Evolutionary conservation across 352 stramenopile genomes (phyloP).

Genomic region (Thalassiosira hispida): DNA sequence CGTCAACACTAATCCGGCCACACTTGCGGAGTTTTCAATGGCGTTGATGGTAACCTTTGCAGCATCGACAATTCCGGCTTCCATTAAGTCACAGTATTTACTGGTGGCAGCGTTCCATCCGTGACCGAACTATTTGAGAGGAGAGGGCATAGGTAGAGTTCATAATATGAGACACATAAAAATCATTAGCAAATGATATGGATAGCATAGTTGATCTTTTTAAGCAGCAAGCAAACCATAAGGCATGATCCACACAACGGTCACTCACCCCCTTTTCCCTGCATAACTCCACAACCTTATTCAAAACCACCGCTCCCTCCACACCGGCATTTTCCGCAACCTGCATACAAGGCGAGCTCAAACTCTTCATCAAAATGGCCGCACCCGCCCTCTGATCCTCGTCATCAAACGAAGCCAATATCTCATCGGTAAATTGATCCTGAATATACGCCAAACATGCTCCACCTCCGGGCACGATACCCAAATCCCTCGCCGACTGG

Average conservation of each 20-base stretch:
- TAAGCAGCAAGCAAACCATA: not conserved
- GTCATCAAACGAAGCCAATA: constrained; percentile 75
- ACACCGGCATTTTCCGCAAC: constrained; percentile 87
- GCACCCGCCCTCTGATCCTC: constrained; percentile 86
- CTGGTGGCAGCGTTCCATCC: constrained; percentile 87
- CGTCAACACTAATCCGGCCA: constrained; percentile 87
- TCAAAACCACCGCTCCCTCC: constrained; percentile 85
- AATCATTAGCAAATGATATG: not conserved
- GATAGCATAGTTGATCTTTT: not conserved
- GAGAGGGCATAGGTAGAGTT: constrained; percentile 6
- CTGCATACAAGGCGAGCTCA: constrained; percentile 84
- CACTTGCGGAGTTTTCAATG: constrained; percentile 87
- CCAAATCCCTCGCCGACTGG: constrained; percentile 85
- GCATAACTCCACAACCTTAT: constrained; percentile 74
- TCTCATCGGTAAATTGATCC: constrained; percentile 67
- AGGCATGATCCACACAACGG: not conserved
- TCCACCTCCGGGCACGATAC: constrained; percentile 87
- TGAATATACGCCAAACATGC: constrained; percentile 85
- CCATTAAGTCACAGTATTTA: constrained; percentile 86
- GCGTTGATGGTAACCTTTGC: constrained; percentile 90
- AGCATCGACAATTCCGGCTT: constrained; percentile 86
- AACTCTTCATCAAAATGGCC: constrained; percentile 84
- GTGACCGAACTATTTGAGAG: constrained; percentile 76
- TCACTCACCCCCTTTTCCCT: constrained; percentile 70
- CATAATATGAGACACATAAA: constrained; percentile 1